phyloP scores from a whole-genome alignment of 2,329 filamentous ascomycete genomes.

The Beauveria caledonica region DNA sequence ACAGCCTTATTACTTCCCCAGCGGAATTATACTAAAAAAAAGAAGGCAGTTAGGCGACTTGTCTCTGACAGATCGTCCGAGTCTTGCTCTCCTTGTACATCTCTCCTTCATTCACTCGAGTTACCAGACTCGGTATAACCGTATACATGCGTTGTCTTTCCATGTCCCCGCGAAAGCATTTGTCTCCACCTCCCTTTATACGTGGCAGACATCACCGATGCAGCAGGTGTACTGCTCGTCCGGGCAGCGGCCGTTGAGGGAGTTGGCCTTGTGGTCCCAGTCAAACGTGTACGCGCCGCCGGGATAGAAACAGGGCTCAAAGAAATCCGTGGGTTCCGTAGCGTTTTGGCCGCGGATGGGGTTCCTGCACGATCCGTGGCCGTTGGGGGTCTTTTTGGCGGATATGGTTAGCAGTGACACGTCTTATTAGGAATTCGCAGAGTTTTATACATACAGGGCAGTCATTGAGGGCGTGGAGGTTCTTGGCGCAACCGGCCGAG shows the following conservation, averaged over 20 bases:
- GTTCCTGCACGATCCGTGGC: slow-evolving; percentile 11
- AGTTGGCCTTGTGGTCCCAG: slow-evolving; percentile 12
- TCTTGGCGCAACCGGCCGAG: slow-evolving; percentile 11
- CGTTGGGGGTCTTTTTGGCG: slow-evolving; percentile 3
- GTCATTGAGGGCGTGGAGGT: neutral
- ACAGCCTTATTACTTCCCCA: no score
- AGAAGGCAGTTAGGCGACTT: no score
- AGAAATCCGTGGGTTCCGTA: neutral
- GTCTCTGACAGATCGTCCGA: no score
- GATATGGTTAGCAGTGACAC: neutral
- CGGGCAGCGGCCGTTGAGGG: slow-evolving; percentile 12
- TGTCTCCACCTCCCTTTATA: no score
- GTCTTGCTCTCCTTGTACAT: no score
- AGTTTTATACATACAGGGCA: slow-evolving; percentile 7
- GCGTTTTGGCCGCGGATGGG: neutral
- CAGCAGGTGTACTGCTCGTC: slow-evolving; percentile 14
- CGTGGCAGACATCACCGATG: slow-evolving; percentile 6
- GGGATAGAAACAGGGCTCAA: slow-evolving; percentile 9
- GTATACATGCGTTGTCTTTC: neutral
- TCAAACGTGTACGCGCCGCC: slow-evolving; percentile 13
- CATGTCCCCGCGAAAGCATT: no score
- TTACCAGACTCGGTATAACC: no score
- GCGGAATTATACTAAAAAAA: no score
- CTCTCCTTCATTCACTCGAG: no score
- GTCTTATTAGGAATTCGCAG: no score